Base-by-base conservation (phyloP, 169 alveolate species). In the Fabrea salina region DNA sequence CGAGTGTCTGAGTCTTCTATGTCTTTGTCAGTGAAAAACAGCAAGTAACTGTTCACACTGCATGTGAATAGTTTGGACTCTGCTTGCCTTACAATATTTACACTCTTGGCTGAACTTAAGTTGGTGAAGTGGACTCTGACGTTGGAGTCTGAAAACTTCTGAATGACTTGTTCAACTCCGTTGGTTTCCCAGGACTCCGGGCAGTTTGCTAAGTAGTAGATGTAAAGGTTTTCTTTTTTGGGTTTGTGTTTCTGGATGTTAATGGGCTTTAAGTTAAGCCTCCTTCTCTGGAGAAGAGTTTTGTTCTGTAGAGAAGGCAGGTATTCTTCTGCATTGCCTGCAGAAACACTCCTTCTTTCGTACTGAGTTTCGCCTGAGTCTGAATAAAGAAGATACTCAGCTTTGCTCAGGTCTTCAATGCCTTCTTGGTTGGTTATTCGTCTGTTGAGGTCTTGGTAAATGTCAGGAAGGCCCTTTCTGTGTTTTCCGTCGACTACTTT, bases 141-240 rank as follows among this genome's bases (percentile, higher is more conserved):
- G 19, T 19, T 41, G 5, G 54, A 22, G 5, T 41, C 56, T 32
- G 33, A 25, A 19, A 39, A 16, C n/a, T 25, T 19, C 7, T 41
- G 19, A 19, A 66, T 16, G 0, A 66, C 54, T 41, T 41, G 33
- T 66, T 66, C 57, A 35, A 66, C 76, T 5, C 76, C 76, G 0
- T 32, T 25, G n/a, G 76, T 66, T 66, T 66, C 76, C 61, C 76
- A 66, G 58, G 25, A 16, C 16, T 37, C 76, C 1, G 76, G 76
- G 5, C 57, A 66, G 61, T 66, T 66, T 37, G 76, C 76, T 25
- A 66, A 56, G 5, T 66, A 58, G n/a, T 35, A 0, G 0, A 58
- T 35, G 4, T 58, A 58, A 22, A 51, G 3, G 27, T 30, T 4
- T 11, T 51, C 59, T 51, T 51, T 33, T 51, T 51, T 51, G 19